These are phyloP conservation scores for Zalerion maritima DNA, from an alignment of 495 filamentous ascomycete species.

Conservation along the genomic window DNA sequence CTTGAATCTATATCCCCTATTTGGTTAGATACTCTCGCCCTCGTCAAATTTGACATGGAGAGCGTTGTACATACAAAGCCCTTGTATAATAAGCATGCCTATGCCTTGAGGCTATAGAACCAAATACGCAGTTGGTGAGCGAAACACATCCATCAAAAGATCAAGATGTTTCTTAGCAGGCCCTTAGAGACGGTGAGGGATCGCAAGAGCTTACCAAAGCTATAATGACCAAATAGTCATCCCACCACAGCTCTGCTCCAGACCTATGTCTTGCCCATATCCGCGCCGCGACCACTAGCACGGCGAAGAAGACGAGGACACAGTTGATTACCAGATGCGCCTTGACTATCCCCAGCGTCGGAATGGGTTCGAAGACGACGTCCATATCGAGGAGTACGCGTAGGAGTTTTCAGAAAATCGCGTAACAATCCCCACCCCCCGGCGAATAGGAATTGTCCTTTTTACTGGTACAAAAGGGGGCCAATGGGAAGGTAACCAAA, in stretches of 20 bases:
- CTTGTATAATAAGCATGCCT: constrained; percentile 14
- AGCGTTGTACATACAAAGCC: constrained; percentile 10
- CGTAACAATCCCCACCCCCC: no score
- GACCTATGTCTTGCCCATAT: constrained; percentile 8
- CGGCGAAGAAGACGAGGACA: constrained; percentile 5
- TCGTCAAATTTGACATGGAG: not conserved
- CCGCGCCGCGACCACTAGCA: constrained; percentile 8
- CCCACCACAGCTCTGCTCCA: constrained; percentile 15
- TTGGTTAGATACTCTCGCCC: not conserved
- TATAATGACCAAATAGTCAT: constrained; percentile 17
- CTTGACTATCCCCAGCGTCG: no score
- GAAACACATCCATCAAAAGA: no score
- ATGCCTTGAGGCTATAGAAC: constrained; percentile 9
- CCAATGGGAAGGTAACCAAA: no score
- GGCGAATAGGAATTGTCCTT: no score
- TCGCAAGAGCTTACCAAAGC: constrained; percentile 8
- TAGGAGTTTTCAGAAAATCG: no score
- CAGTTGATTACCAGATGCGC: constrained; percentile 12
- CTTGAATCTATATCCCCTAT: constrained; percentile 4
- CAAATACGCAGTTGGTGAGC: not conserved
- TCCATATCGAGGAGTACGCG: no score
- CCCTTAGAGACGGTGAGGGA: no score
- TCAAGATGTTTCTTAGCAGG: no score
- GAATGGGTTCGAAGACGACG: no score
- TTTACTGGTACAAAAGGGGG: no score